Base-by-base conservation (phyloP, 805 yeast genomes). In the Candida easanensis region DNA sequence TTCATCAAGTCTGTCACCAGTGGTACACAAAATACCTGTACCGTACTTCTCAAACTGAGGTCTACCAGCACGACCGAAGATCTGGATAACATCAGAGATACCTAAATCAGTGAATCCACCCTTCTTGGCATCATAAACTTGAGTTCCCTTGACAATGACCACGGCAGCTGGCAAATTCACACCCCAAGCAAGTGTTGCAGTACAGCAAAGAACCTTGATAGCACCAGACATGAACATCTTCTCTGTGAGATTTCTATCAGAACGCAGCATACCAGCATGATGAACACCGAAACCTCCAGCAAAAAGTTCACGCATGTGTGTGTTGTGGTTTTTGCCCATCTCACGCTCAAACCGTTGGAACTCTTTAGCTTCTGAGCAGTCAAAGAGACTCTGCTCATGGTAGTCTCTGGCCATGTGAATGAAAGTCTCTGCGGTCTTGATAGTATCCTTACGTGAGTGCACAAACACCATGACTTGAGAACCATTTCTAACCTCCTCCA, bases 111-210 rank as follows among this genome's bases (percentile, higher is more conserved):
- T 79, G 58, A 82, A 88, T 0, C 99, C 99, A 74, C 99, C 99
- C 41, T 84, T 84, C 60, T 90, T 88, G 0, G 98, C 76, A 60
- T 93, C 95, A 60, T 93, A 93, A 0, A 93, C 89, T 58, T 91
- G 96, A 0, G 99, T 93, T 0, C 99, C 99, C 57, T 93, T 93
- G 25, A 93, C 81, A 49, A 93, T 87, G 17, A 93, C 99, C 32
- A 89, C 96, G 2, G 97, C 97, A 6, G 99, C 99, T 2, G 99
- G 99, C 46, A 93, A 70, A 60, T 93, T 93, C 16, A 93, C 98
- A 76, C 99, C 99, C 99, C 99, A 93, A 0, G 99, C 99, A 45
- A 93, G 76, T 0, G 99, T 93, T 0, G 99, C 96, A 3, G 99
- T 93, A 74, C 97, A 89, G 56, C 95, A 85, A 15, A 93, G 68